These are phyloP conservation scores for Microbotryum silenes-acaulis DNA, from an alignment of 1,284 basidiomycete species.

Conservation along the genomic window DNA sequence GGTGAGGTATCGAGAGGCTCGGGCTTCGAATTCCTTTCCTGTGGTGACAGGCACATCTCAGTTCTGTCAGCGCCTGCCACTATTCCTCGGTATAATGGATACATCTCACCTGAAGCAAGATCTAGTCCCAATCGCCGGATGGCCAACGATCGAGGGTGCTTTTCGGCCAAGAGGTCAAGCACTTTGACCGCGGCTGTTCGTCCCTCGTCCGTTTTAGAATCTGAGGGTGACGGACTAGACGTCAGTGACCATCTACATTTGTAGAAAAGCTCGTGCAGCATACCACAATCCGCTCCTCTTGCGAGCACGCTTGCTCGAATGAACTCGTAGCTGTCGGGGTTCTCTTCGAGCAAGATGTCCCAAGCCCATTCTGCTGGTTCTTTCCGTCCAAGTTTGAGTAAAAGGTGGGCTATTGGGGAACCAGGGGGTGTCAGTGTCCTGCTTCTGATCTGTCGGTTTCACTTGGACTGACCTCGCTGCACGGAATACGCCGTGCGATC, in stretches of 20 bases:
- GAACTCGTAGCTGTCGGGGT: conserved; percentile 74
- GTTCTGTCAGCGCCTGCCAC: conserved; percentile 24
- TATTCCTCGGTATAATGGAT: conserved; percentile 16
- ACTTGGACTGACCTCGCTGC: conserved; percentile 15
- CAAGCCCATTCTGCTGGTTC: conserved; percentile 71
- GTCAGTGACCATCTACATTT: conserved; percentile 18
- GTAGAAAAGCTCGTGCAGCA: conserved; percentile 27
- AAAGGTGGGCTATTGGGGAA: conserved; percentile 53
- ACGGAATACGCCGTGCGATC: conserved; percentile 32
- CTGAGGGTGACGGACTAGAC: conserved; percentile 36
- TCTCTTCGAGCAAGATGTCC: conserved; percentile 70
- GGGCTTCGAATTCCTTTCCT: conserved; percentile 59
- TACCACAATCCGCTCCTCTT: conserved; percentile 60
- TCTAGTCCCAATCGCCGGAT: conserved; percentile 65
- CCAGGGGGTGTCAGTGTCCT: conserved; percentile 52
- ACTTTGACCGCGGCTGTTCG: conserved; percentile 52
- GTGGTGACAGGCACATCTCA: conserved; percentile 20
- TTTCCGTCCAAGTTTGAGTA: conserved; percentile 50
- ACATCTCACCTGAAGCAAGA: conserved; percentile 51
- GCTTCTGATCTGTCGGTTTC: conserved; percentile 49
- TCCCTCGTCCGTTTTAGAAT: conserved; percentile 48
- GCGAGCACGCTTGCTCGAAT: conserved; percentile 65
- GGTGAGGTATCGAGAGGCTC: conserved; percentile 63
- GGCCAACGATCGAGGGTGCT: conserved; percentile 61
- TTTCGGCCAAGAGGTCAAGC: conserved; percentile 55